Base-by-base conservation (phyloP, 768 basidiomycete species). In the Auricularia cornea region DNA sequence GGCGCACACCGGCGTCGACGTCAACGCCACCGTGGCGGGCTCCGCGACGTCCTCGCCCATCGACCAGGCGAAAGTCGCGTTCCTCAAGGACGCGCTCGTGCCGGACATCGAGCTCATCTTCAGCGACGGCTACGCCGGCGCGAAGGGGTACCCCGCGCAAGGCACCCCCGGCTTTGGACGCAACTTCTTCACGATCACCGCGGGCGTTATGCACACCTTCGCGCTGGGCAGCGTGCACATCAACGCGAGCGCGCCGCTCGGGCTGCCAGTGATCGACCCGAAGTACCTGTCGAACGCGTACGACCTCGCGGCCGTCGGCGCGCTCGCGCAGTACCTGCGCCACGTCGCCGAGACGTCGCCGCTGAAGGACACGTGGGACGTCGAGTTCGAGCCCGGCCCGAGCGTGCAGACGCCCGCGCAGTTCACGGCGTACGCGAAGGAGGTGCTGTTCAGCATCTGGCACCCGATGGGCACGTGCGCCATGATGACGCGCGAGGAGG, bases 271-370 rank as follows among this genome's bases (percentile, higher is more conserved):
- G 6, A 79, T 82, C 66, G 76, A 82, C 66, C 78, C 80, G 3
- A 75, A 77, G 60, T 81, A 80, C 73, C 74, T 74, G 28, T 63
- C 63, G 10, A 16, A 60, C 32, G 38, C 30, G 8, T 52, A 62
- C 77, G 83, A 86, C 70, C 62, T 78, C 35, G 68, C 71, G 11
- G 72, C 83, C 41, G 71, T 86, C 63, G 80, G 85, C 54, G 80
- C 85, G 71, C 86, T 83, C 32, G 72, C 86, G 62, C 85, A 84
- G 70, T 78, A 88, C 60, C 84, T 81, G 20, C 80, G 87, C 31
- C 78, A 69, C 63, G 69, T 89, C 44, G 84, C 80, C 0, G 67
- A 75, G 11, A 80, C 83, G 1, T 72, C 78, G 2, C 87, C 88
- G 0, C 73, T 90, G 3, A 79, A 71, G 59, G 66, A 70, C 8